These are phyloP conservation scores for Penicillium sp. DNA, from an alignment of 2,329 filamentous ascomycete species.

Conservation along the genomic window DNA sequence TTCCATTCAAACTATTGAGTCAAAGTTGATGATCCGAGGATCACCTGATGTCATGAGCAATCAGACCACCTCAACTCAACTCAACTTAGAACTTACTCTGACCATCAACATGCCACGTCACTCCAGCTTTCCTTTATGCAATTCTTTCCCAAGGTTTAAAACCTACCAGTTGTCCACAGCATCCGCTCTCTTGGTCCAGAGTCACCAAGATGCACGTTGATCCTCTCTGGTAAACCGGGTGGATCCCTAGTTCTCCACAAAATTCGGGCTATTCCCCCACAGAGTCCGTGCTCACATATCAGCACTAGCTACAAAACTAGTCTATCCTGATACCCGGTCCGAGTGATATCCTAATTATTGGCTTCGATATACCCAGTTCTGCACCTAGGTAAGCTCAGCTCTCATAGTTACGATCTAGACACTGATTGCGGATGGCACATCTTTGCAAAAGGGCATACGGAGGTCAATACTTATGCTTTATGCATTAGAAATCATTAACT, in stretches of 20 bases:
- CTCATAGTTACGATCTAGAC: neutral
- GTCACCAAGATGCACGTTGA: neutral
- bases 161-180: neutral
- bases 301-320: neutral
- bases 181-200: neutral
- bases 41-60: conserved; percentile 14
- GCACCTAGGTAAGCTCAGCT: neutral
- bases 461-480: neutral
- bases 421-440: neutral
- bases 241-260: neutral
- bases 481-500: neutral
- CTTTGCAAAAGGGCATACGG: neutral
- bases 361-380: neutral
- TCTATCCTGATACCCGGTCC: neutral
- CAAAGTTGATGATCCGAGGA: conserved; percentile 7
- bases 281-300: neutral
- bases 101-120: conserved; percentile 1
- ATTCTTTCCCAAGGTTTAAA: neutral
- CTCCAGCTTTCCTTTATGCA: neutral
- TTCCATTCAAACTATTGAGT: conserved; percentile 3
- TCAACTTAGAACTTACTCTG: neutral
- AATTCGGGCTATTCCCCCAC: neutral
- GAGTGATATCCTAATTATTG: neutral
- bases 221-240: neutral
- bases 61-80: conserved; percentile 2